Evolutionary conservation across 306 rosid species (phyloP), one percentile per base, ranked within the genome.

Genomic region (Cicer pinnatifidum): DNA sequence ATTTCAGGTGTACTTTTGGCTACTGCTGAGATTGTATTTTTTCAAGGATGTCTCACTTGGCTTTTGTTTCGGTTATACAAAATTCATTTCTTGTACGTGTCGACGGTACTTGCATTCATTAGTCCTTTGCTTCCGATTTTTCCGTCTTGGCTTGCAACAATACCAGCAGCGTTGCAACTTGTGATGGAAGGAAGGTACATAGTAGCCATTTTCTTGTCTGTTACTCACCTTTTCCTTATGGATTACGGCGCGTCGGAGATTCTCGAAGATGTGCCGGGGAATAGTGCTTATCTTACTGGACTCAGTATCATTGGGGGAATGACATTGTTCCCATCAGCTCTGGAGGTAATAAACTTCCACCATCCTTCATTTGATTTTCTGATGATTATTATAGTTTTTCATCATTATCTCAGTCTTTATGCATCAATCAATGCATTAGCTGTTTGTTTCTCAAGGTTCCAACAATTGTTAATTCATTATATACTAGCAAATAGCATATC

Each of bases 221-320:
- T 63, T 71, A 69, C 83, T 76, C 99, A 94, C 78, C 97, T 91
- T 28, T 82, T 80, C 81, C 96, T 94, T 73, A 83, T 89, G 93
- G 96, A 88, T 66, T 91, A 88, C 17, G 95, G 95, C 0, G 78
- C 88, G 15, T 79, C 96, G 0, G 99, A 88, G 79, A 94, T 94
- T 71, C 97, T 89, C 35, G 95, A 91, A 83, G 91, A 87, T 46
- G 88, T 87, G 65, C 99, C 99, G 0, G 99, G 97, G 28, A 86
- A 89, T 56, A 94, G 99, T 80, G 84, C 89, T 33, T 94, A 91
- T 72, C 99, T 94, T 64, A 86, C 92, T 11, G 99, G 97, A 6
- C 90, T 94, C 8, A 94, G 99, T 87, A 91, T 94, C 86, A 79
- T 94, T 77, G 99, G 99, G 66, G 99, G 99, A 81, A 84, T 94